Evolutionary conservation across 2,329 filamentous ascomycete genomes (phyloP), one percentile per base, ranked within the genome.

Genomic region (Talaromyces sp.): DNA sequence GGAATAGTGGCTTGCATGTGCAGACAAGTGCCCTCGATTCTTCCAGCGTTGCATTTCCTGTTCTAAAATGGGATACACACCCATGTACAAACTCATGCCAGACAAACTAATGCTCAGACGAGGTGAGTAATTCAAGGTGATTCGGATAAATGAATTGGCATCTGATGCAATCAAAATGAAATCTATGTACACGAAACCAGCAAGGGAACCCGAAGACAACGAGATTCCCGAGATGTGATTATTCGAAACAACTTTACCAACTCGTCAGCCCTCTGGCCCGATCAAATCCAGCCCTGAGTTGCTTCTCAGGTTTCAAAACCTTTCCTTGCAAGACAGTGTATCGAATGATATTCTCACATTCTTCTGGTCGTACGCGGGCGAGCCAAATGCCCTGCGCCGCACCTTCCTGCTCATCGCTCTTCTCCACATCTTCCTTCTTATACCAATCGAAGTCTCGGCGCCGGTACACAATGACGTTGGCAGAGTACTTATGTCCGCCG

Each of bases 401-500:
- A 50, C 87, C 87, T 66, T 75, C 73, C 39, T 72, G 70, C 14
- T 73, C 70, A 43, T 70, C 63, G 33, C 70, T 43, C 30, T 41
- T 75, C 8, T 44, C 59, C 17, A 49, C 62, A 51, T 52, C 47
- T 41, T 62, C 63, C 13, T 56, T 58, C 52, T 64, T 64, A 48
- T 70, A 69, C 70, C 71, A 73, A 4, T 71, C 68, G 20, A 72
- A 68, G 56, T 70, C 73, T 7, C 80, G 78, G 16, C 82, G 81
- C 9, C 94, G 83, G 72, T 99, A 97, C 1, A 99, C 80, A 78
- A 99, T 89, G 63, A 97, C 85, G 66, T 99, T 99, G 24, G 94
- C 94, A 42, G 87, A 86, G 75, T 96, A 97, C 77, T 97, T 97
- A 78, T 99, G 94, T 0, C 94, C 94, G 24, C 94, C 94, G 2